Evolutionary conservation across 1,284 basidiomycete genomes (phyloP), one percentile per base, ranked within the genome.

Genomic region (Melampsora larici-populina): DNA sequence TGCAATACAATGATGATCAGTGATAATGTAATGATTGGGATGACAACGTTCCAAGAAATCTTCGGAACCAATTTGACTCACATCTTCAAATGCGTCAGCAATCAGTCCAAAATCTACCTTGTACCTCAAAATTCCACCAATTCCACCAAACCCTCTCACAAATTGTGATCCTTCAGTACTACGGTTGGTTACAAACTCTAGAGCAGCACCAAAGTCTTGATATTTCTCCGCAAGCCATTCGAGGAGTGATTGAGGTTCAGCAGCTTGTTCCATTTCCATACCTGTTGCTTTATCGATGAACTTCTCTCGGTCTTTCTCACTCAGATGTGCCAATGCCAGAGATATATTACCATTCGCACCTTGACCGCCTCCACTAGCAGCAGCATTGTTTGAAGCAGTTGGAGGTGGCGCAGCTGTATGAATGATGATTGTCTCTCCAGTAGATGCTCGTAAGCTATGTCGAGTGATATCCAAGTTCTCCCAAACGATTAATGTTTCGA

Each of bases 201-300:
- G 90, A 81, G 91, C 91, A 78, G 95, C 92, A 80, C 96, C 97
- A 83, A 98, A 99, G 68, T 95, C 92, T 84, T 93, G 94, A 88
- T 99, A 99, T 84, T 95, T 94, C 83, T 99, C 97, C 51, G 97
- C 92, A 83, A 99, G 94, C 97, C 97, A 99, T 85, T 99, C 94
- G 11, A 97, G 89, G 21, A 97, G 87, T 66, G 92, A 87, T 82
- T 91, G 88, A 0, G 94, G 90, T 81, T 97, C 94, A 1, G 83
- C 82, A 5, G 86, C 85, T 84, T 92, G 90, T 84, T 99, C 96
- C 96, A 99, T 99, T 86, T 98, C 95, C 66, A 90, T 84, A 11
- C 93, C 92, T 18, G 95, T 99, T 3, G 92, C 92, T 85, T 94
- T 94, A 88, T 99, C 97, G 15, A 90, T 86, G 86, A 99, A 98